phyloP scores from a whole-genome alignment of 805 yeast species.

The Clavispora santaluciae region DNA sequence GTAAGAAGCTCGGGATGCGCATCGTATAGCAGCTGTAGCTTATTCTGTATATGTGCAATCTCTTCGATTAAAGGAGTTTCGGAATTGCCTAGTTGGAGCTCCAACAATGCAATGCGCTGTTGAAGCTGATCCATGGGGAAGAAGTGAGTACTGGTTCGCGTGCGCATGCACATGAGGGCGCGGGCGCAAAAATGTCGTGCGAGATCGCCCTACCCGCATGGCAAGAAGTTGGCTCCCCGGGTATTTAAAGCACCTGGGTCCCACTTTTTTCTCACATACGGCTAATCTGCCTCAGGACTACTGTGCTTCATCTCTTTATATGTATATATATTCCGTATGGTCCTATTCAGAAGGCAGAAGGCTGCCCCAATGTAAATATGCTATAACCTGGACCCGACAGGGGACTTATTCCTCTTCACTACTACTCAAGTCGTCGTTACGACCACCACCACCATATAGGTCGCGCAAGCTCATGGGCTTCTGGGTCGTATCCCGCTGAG shows the following conservation, averaged over 20 bases:
- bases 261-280: no score
- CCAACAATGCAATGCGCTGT: constrained; percentile 3
- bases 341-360: neutral
- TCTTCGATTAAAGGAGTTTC: constrained; percentile 1
- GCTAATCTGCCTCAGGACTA: no score
- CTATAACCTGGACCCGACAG: neutral
- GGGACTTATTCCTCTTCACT: constrained; percentile 27
- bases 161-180: neutral
- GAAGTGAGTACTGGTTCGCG: neutral
- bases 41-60: constrained; percentile 8
- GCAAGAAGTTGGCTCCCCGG: neutral
- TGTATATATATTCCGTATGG: no score
- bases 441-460: constrained; percentile 26
- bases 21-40: constrained; percentile 7
- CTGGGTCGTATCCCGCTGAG: constrained; percentile 3
- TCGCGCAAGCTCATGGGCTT: constrained; percentile 40
- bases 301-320: no score
- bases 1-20: constrained; percentile 7
- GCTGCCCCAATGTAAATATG: neutral
- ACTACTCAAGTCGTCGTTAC: constrained; percentile 23
- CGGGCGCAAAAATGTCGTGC: neutral
- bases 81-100: constrained; percentile 4
- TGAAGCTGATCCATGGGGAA: neutral
- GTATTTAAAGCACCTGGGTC: neutral
- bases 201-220: neutral